Percentiles rank a stretch among this genome's conserved stretches.
phyloP scores from a whole-genome alignment of 2,329 filamentous ascomycete genomes.

The Nannizzia gypsea region DNA sequence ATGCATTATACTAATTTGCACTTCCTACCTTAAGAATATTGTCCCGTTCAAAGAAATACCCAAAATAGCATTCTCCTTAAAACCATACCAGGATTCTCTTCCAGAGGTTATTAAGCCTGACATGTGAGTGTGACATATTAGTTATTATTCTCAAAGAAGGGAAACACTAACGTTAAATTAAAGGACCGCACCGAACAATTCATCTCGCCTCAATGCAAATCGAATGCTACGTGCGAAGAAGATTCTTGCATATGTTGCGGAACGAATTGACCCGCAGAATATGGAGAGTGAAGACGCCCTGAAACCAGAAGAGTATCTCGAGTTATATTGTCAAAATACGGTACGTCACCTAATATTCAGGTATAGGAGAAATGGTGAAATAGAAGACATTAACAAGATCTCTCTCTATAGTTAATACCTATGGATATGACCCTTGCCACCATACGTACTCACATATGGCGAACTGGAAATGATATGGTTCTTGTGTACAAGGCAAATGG shows the following conservation, averaged over 20 bases:
- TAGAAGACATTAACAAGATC: not conserved
- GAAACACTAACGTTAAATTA: not conserved
- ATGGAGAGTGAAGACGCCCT: conserved; percentile 47
- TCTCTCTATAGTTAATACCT: conserved; percentile 41
- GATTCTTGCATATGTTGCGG: conserved; percentile 81
- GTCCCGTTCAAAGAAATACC: conserved; percentile 79
- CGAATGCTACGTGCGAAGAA: conserved; percentile 93
- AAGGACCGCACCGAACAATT: conserved; percentile 37
- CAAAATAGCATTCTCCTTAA: conserved; percentile 88
- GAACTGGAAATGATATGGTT: conserved; percentile 83
- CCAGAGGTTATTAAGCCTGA: conserved; percentile 64
- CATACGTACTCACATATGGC: conserved; percentile 84
- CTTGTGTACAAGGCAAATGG: conserved; percentile 87
- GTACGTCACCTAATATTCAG: conserved; percentile 41
- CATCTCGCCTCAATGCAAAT: conserved; percentile 88
- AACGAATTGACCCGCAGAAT: conserved; percentile 65
- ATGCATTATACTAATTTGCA: not conserved
- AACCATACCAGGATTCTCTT: conserved; percentile 64
- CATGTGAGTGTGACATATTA: conserved; percentile 36
- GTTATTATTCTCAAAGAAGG: not conserved
- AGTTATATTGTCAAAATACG: conserved; percentile 88
- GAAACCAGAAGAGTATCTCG: conserved; percentile 82
- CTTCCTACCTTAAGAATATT: conserved; percentile 49
- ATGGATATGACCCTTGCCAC: conserved; percentile 88
- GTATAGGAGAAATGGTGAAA: not conserved